These are phyloP conservation scores for Penicillium capsulatum DNA, from an alignment of 2,329 filamentous ascomycete species.

Conservation along the genomic window DNA sequence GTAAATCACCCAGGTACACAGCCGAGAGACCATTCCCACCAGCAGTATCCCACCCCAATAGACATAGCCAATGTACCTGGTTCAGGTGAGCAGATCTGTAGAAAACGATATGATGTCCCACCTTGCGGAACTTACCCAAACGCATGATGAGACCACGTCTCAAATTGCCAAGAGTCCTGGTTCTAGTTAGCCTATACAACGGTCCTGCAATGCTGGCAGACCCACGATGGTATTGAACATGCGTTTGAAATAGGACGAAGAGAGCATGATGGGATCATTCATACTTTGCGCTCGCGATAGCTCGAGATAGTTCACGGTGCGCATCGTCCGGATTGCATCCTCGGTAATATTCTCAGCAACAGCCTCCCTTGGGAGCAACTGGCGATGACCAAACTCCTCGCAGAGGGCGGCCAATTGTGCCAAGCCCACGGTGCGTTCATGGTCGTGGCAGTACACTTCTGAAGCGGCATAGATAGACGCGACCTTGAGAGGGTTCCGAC, in stretches of 20 bases:
- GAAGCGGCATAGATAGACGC: slow-evolving; percentile 37
- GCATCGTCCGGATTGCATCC: slow-evolving; percentile 32
- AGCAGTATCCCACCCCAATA: slow-evolving; percentile 41
- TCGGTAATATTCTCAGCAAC: slow-evolving; percentile 33
- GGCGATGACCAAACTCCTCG: slow-evolving; percentile 22
- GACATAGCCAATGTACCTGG: slow-evolving; percentile 29
- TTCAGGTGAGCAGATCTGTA: not conserved
- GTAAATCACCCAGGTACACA: slow-evolving; percentile 21
- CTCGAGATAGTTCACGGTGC: slow-evolving; percentile 30
- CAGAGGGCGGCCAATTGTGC: slow-evolving; percentile 21
- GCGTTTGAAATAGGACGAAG: slow-evolving; percentile 25
- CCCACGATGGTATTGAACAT: slow-evolving; percentile 35
- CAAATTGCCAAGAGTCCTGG: slow-evolving; percentile 32
- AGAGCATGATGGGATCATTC: slow-evolving; percentile 31
- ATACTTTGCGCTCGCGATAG: slow-evolving; percentile 18
- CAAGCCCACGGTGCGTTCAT: slow-evolving; percentile 22
- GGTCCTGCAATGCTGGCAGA: not conserved
- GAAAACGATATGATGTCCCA: not conserved
- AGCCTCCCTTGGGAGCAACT: slow-evolving; percentile 26
- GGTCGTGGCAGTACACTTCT: slow-evolving; percentile 30
- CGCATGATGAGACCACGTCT: slow-evolving; percentile 34
- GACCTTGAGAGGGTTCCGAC: slow-evolving; percentile 32
- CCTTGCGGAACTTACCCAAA: slow-evolving; percentile 31
- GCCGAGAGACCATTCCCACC: slow-evolving; percentile 33
- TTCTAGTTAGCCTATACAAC: not conserved